A percentile compares a stretch with the other conserved stretches of the same genome.
These are phyloP conservation scores for Agaricus blazei DNA, from an alignment of 768 basidiomycete genomes.

Conservation along the genomic window DNA sequence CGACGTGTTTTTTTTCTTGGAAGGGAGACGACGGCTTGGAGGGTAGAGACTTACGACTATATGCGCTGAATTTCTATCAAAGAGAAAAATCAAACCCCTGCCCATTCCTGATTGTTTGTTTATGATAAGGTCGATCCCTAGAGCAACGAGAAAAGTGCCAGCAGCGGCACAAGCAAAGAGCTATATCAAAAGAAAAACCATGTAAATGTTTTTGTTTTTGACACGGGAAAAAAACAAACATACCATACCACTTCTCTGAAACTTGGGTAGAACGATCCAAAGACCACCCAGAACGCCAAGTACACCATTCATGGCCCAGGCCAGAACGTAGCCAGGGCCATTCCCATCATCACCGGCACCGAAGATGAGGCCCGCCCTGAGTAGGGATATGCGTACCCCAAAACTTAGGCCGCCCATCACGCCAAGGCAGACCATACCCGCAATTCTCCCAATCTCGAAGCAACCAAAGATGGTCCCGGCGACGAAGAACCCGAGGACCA, in stretches of 20 bases:
- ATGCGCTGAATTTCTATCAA: slow-evolving; percentile 60
- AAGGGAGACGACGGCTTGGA: not conserved
- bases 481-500: slow-evolving; percentile 44
- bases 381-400: slow-evolving; percentile 47
- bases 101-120: slow-evolving; percentile 60
- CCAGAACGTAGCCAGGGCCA: slow-evolving; percentile 27
- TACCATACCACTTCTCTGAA: slow-evolving; percentile 47
- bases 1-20: not conserved
- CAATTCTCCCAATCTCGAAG: slow-evolving; percentile 44
- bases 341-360: slow-evolving; percentile 15
- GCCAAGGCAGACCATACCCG: slow-evolving; percentile 42
- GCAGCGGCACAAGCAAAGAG: slow-evolving; percentile 47
- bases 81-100: slow-evolving; percentile 54
- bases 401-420: slow-evolving; percentile 53
- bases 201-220: not conserved
- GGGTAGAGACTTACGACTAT: slow-evolving; percentile 33
- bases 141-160: slow-evolving; percentile 54
- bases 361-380: slow-evolving; percentile 47
- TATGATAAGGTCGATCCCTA: slow-evolving; percentile 53
- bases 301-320: slow-evolving; percentile 50
- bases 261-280: slow-evolving; percentile 31
- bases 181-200: slow-evolving; percentile 17
- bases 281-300: slow-evolving; percentile 38
- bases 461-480: slow-evolving; percentile 49
- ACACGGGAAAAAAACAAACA: slow-evolving; percentile 18